Evolutionary conservation across 169 alveolate species (phyloP).

Genomic region (Eimeria maxima): DNA sequence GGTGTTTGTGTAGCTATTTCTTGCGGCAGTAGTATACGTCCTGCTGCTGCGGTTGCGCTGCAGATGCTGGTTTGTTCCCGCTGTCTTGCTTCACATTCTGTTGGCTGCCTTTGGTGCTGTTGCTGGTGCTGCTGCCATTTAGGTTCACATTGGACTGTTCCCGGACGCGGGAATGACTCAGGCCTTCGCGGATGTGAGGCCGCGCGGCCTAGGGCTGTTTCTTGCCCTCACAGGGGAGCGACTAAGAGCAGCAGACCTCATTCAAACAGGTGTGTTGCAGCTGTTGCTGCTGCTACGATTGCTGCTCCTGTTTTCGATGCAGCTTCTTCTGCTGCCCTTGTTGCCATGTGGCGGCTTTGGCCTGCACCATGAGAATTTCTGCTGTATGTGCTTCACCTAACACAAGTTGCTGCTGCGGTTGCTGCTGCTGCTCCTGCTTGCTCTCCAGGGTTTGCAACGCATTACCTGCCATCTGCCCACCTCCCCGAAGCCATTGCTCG

Average conservation of each 20-base stretch:
- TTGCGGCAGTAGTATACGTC: neutral
- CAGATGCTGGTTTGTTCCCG: neutral
- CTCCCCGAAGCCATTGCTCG: conserved; percentile 3
- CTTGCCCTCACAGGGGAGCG: conserved; percentile 92
- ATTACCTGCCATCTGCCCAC: conserved; percentile 85
- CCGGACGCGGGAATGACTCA: conserved; percentile 94
- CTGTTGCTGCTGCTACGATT: neutral
- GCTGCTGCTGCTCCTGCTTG: neutral
- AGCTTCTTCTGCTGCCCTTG: neutral
- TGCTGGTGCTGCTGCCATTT: conserved; percentile 20
- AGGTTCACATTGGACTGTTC: conserved; percentile 90
- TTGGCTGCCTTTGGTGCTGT: neutral
- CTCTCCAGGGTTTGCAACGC: conserved; percentile 88
- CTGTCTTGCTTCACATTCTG: neutral
- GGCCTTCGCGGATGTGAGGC: conserved; percentile 89
- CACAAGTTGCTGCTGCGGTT: neutral
- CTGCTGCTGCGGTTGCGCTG: no score
- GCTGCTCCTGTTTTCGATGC: neutral
- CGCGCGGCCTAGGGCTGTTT: conserved; percentile 88
- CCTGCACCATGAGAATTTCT: neutral
- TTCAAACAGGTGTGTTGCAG: conserved; percentile 62
- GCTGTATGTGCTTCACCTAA: conserved; percentile 83
- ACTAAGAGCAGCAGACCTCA: conserved; percentile 89
- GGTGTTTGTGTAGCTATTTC: neutral
- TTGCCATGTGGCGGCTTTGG: neutral